Conservation (phyloP, 805 yeast species). For the Candida coquimbonensis region DNA sequence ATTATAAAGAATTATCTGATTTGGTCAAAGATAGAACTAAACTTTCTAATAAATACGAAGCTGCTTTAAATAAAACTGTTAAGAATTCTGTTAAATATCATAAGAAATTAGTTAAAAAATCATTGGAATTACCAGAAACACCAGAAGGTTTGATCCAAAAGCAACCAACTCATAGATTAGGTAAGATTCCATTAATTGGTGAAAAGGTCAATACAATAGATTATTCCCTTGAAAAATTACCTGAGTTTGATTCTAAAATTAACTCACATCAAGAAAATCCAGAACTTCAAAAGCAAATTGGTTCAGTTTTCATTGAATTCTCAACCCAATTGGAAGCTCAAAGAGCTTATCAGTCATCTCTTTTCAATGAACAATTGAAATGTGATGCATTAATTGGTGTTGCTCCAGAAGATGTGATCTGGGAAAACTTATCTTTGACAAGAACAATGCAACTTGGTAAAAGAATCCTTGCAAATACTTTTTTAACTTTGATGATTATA, state of each 20-base stretch:
- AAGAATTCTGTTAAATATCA: slow-evolving; percentile 52
- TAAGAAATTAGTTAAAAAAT: slow-evolving; percentile 51
- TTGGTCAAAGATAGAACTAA: slow-evolving; percentile 57
- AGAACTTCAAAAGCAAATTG: slow-evolving; percentile 43
- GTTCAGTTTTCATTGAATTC: slow-evolving; percentile 63
- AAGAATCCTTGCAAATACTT: slow-evolving; percentile 50
- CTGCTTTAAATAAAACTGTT: slow-evolving; percentile 52
- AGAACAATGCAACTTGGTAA: slow-evolving; percentile 51
- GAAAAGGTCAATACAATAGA: slow-evolving; percentile 80
- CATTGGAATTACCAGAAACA: slow-evolving; percentile 44
- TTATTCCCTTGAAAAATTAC: slow-evolving; percentile 59
- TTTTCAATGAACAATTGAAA: slow-evolving; percentile 38
- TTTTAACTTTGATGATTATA: slow-evolving; percentile 61
- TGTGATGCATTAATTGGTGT: slow-evolving; percentile 45
- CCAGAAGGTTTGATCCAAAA: slow-evolving; percentile 66
- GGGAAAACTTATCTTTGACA: slow-evolving; percentile 66
- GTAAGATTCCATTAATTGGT: slow-evolving; percentile 58
- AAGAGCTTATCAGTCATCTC: slow-evolving; percentile 78
- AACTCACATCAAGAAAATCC: slow-evolving; percentile 47
- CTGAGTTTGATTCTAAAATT: slow-evolving; percentile 64
- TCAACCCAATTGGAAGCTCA: slow-evolving; percentile 83
- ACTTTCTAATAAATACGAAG: slow-evolving; percentile 55
- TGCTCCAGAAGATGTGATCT: slow-evolving; percentile 76
- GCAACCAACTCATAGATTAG: slow-evolving; percentile 76
- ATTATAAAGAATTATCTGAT: slow-evolving; percentile 49